Percentiles rank a stretch among this genome's conserved stretches.
Conservation (phyloP, 495 filamentous ascomycete species). For the Cercophora scortea region DNA sequence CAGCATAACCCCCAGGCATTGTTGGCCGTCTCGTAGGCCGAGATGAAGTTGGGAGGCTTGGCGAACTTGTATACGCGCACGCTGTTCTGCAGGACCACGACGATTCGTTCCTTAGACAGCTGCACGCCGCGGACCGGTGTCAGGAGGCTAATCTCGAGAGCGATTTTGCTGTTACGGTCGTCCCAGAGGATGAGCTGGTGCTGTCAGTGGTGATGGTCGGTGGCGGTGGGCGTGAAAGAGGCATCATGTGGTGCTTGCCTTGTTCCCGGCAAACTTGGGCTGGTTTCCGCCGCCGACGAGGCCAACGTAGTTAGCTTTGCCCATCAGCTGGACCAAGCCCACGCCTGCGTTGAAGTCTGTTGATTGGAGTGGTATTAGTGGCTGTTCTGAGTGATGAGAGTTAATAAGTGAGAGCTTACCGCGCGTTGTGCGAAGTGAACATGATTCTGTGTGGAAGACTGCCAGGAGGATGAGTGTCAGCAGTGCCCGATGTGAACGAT, state of each 20-base stretch:
- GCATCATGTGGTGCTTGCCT: constrained; percentile 42
- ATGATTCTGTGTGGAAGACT: constrained; percentile 77
- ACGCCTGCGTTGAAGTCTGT: constrained; percentile 82
- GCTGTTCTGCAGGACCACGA: constrained; percentile 74
- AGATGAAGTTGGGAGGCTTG: constrained; percentile 62
- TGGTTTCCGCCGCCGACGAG: constrained; percentile 83
- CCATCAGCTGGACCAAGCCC: constrained; percentile 78
- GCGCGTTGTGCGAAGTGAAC: constrained; percentile 58
- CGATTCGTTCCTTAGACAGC: constrained; percentile 68
- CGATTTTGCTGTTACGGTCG: constrained; percentile 67
- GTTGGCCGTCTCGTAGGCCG: constrained; percentile 76
- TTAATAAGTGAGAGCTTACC: constrained; percentile 13
- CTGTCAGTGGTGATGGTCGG: not conserved
- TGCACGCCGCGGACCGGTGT: constrained; percentile 70
- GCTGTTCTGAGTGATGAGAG: not conserved
- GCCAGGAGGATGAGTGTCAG: constrained; percentile 4
- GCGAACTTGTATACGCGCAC: constrained; percentile 78
- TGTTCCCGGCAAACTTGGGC: constrained; percentile 82
- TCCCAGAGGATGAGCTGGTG: constrained; percentile 82
- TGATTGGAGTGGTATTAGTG: not conserved
- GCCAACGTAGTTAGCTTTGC: constrained; percentile 78
- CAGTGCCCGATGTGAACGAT: not conserved
- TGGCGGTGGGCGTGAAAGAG: not conserved
- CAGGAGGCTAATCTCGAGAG: constrained; percentile 45
- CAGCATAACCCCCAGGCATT: constrained; percentile 79